These are phyloP conservation scores for Blastocladiella emersonii DNA, from an alignment of 371 early-diverging fungal genomes.

Conservation along the genomic window DNA sequence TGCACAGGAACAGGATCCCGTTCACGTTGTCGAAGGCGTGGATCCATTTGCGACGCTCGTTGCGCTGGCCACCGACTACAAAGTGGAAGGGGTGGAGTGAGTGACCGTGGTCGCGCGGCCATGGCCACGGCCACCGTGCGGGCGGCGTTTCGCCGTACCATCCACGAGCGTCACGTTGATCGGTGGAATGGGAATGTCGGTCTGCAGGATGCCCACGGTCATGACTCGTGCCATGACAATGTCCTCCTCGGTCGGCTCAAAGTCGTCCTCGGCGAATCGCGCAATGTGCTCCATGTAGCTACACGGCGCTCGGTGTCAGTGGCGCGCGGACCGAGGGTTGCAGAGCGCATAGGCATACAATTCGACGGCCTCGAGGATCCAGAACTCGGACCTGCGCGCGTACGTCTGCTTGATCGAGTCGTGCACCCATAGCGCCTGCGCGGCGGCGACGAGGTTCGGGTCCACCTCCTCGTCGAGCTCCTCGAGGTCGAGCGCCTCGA, in stretches of 20 bases:
- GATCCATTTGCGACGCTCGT: conserved; percentile 17
- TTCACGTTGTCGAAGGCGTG: conserved; percentile 12
- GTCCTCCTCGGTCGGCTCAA: conserved; percentile 12
- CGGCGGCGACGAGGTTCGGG: conserved; percentile 3
- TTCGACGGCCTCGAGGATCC: conserved; percentile 9
- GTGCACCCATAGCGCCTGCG: conserved; percentile 6
- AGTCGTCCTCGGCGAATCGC: conserved; percentile 11
- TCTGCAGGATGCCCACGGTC: conserved; percentile 11
- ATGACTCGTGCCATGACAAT: conserved; percentile 12
- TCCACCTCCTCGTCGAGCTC: conserved; percentile 7
- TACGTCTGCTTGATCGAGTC: conserved; percentile 6
- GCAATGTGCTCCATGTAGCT: conserved; percentile 12
- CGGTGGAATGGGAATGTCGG: conserved; percentile 9
- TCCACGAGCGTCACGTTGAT: conserved; percentile 6
- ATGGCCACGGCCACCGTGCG: too few species aligned
- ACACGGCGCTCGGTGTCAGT: neutral
- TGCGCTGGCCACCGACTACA: conserved; percentile 16
- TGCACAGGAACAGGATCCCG: conserved; percentile 10
- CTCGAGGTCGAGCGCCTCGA: conserved; percentile 5
- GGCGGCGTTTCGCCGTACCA: neutral
- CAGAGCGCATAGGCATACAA: neutral
- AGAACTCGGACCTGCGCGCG: conserved; percentile 8
- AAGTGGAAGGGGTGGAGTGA: too few species aligned
- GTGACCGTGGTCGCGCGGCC: too few species aligned
- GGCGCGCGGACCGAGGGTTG: too few species aligned